These are phyloP conservation scores for Vanrija pseudolonga DNA, from an alignment of 1,284 basidiomycete genomes.

Conservation along the genomic window DNA sequence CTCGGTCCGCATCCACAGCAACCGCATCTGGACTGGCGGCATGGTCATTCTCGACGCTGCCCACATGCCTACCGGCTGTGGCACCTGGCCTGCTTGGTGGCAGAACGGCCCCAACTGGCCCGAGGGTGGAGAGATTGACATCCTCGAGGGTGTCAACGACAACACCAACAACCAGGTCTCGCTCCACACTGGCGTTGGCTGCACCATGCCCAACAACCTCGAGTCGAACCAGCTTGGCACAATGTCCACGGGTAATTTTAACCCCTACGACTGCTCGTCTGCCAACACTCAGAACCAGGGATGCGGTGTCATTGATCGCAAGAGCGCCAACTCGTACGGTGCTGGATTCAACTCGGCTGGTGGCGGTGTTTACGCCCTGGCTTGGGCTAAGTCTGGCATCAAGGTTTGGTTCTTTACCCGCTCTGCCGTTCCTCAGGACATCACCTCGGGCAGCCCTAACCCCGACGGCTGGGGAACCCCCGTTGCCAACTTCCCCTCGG, in stretches of 20 bases:
- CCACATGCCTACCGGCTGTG: constrained; percentile 90
- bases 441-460: constrained; percentile 62
- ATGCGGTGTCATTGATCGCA: constrained; percentile 44
- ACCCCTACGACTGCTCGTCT: constrained; percentile 45
- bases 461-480: constrained; percentile 71
- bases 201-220: constrained; percentile 55
- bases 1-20: constrained; percentile 68
- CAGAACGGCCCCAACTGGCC: constrained; percentile 54
- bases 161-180: constrained; percentile 50
- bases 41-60: constrained; percentile 74
- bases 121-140: constrained; percentile 56
- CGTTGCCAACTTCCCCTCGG: constrained; percentile 67
- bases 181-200: constrained; percentile 48
- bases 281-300: constrained; percentile 49
- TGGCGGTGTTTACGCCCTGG: constrained; percentile 56
- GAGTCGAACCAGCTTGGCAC: constrained; percentile 56
- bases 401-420: constrained; percentile 77
- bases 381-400: constrained; percentile 69
- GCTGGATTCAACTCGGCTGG: constrained; percentile 46
- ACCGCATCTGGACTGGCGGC: constrained; percentile 58
- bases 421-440: constrained; percentile 66
- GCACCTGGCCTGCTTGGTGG: constrained; percentile 60
- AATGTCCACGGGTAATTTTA: constrained; percentile 51
- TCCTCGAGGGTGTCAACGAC: constrained; percentile 53
- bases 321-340: constrained; percentile 42